Percentiles rank a stretch among this genome's conserved stretches.
phyloP scores from a whole-genome alignment of 2,329 filamentous ascomycete genomes.

The Diaporthe citrichinensis region DNA sequence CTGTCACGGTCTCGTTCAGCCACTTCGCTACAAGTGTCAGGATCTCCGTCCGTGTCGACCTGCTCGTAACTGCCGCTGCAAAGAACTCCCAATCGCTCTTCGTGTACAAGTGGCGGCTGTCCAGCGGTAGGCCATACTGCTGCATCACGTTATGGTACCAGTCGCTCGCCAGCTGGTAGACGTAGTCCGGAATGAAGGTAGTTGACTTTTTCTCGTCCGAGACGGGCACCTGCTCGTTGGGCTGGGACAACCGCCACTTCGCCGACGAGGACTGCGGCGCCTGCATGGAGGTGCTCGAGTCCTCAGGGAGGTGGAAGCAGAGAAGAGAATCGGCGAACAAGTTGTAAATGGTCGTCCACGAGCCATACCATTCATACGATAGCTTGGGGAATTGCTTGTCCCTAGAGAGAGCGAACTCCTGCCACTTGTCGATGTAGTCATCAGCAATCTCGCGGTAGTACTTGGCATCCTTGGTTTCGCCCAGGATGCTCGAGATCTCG shows the following conservation, averaged over 20 bases:
- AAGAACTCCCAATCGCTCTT: conserved; percentile 96
- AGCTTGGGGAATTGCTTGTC: conserved; percentile 82
- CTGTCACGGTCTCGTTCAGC: conserved; percentile 85
- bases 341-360: conserved; percentile 86
- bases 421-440: conserved; percentile 79
- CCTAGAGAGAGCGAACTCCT: conserved; percentile 77
- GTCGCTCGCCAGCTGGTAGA: conserved; percentile 84
- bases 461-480: conserved; percentile 69
- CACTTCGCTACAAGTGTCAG: conserved; percentile 81
- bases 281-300: conserved; percentile 26
- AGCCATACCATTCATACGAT: conserved; percentile 85
- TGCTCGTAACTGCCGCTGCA: conserved; percentile 82
- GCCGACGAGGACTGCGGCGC: conserved; percentile 13
- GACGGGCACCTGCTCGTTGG: conserved; percentile 43
- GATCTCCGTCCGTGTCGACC: conserved; percentile 77
- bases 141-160: conserved; percentile 87
- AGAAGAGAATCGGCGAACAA: conserved; percentile 82
- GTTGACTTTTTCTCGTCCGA: conserved; percentile 42
- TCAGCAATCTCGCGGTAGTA: conserved; percentile 75
- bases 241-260: conserved; percentile 40
- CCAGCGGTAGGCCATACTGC: conserved; percentile 85
- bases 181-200: conserved; percentile 77
- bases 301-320: conserved; percentile 76
- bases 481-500: conserved; percentile 73
- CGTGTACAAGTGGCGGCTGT: conserved; percentile 85